Percentiles rank a stretch among this genome's conserved stretches.
Conservation (phyloP, 2,329 filamentous ascomycete species). For the Cladosporium colombiae region DNA sequence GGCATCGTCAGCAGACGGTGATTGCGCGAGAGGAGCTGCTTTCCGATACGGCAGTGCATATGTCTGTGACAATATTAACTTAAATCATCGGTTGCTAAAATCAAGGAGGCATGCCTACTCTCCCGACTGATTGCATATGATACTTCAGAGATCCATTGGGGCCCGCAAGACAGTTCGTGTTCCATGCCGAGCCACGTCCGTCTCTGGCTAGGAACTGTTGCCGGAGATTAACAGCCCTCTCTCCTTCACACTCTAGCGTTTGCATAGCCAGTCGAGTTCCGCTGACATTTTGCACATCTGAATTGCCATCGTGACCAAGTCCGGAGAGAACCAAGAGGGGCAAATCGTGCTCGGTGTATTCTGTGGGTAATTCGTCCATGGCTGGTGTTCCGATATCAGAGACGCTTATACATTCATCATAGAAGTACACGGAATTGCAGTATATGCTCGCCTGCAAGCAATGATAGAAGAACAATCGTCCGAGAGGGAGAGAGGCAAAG, state of each 20-base stretch:
- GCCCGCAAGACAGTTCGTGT: conserved; percentile 30
- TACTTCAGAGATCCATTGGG: conserved; percentile 31
- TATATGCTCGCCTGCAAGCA: conserved; percentile 17
- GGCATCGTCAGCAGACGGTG: conserved; percentile 41
- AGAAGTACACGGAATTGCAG: neutral
- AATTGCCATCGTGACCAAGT: conserved; percentile 50
- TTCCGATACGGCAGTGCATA: conserved; percentile 63
- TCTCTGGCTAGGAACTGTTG: conserved; percentile 54
- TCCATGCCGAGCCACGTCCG: conserved; percentile 32
- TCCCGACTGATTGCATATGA: conserved; percentile 57
- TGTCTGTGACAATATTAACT: conserved; percentile 43
- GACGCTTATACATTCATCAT: neutral
- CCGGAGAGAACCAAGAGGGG: conserved; percentile 83
- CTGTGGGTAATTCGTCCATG: conserved; percentile 79
- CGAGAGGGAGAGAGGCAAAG: neutral
- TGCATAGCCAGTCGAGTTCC: conserved; percentile 31
- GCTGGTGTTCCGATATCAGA: neutral
- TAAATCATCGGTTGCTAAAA: neutral
- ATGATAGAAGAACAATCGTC: neutral
- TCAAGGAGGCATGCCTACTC: conserved; percentile 63
- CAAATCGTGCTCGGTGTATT: conserved; percentile 83
- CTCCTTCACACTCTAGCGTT: conserved; percentile 31
- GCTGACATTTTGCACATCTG: conserved; percentile 19
- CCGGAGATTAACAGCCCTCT: conserved; percentile 57
- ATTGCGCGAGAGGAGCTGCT: conserved; percentile 59